Percentiles rank a stretch among this genome's conserved stretches.
Evolutionary conservation across 352 stramenopile genomes (phyloP).

Genomic region (Ochromonadaceae sp.): DNA sequence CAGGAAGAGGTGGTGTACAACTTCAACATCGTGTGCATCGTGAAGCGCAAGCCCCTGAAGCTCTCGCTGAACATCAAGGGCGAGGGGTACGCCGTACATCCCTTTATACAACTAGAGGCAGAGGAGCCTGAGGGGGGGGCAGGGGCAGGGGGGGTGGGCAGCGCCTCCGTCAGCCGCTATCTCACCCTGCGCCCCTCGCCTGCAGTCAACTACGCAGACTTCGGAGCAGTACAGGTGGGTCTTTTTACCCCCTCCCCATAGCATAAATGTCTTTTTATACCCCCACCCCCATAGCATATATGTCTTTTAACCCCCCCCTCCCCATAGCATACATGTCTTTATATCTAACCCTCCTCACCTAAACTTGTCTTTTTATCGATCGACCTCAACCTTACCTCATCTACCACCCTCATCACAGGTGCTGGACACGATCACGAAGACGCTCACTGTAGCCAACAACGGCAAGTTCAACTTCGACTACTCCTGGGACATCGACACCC

Average conservation of each 20-base stretch:
- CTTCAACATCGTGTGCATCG: constrained; percentile 71
- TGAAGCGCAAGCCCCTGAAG: constrained; percentile 72
- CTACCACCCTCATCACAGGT: no score
- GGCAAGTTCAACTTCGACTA: constrained; percentile 92
- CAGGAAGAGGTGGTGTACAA: constrained; percentile 75
- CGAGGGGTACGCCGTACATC: constrained; percentile 75
- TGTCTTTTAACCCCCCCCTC: neutral
- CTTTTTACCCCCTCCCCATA: no score
- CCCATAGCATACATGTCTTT: neutral
- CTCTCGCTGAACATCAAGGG: constrained; percentile 82
- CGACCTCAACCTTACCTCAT: no score
- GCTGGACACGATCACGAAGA: constrained; percentile 41
- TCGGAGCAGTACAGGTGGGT: constrained; percentile 58
- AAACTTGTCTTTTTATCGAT: no score
- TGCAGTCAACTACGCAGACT: constrained; percentile 45
- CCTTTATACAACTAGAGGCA: constrained; percentile 21
- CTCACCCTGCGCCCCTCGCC: constrained; percentile 15
- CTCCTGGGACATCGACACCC: constrained; percentile 41
- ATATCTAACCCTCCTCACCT: constrained; percentile 36
- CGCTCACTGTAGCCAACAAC: constrained; percentile 61
- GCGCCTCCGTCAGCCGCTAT: no score
- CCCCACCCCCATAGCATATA: no score
- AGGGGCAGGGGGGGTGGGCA: constrained; percentile 1
- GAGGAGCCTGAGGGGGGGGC: constrained; percentile 27
- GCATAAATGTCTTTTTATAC: neutral